phyloP scores from a whole-genome alignment of 805 yeast genomes.

The Wickerhamomyces bovis region DNA sequence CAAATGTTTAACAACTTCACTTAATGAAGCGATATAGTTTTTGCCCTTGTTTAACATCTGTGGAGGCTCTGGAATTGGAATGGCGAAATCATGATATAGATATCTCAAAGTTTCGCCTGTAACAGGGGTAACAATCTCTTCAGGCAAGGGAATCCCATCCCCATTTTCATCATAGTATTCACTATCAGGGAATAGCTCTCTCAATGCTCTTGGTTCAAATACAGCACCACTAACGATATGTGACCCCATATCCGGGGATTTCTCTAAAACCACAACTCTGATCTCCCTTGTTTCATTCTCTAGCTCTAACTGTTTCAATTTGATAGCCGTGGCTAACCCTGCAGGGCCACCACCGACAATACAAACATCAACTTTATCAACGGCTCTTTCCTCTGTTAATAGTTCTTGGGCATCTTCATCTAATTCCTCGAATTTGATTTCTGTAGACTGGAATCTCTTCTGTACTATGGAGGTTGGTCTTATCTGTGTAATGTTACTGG shows the following conservation, averaged over 20 bases:
- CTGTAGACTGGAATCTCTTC: conserved; percentile 14
- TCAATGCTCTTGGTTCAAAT: conserved; percentile 80
- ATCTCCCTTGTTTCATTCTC: conserved; percentile 58
- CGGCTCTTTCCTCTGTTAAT: conserved; percentile 62
- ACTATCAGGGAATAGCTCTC: conserved; percentile 74
- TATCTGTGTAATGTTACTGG: background rate
- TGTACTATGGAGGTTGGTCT: background rate
- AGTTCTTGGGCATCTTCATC: conserved; percentile 40
- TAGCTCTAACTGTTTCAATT: conserved; percentile 75
- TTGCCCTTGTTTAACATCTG: conserved; percentile 76
- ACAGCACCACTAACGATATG: conserved; percentile 94
- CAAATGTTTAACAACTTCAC: conserved; percentile 73
- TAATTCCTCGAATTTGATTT: conserved; percentile 23
- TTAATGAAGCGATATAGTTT: conserved; percentile 80
- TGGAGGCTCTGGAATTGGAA: conserved; percentile 89
- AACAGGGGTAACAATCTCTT: conserved; percentile 69
- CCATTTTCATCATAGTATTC: conserved; percentile 46
- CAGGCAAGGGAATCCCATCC: conserved; percentile 69
- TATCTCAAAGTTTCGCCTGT: conserved; percentile 68
- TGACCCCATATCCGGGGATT: conserved; percentile 88
- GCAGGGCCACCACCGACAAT: conserved; percentile 99
- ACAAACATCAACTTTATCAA: conserved; percentile 87
- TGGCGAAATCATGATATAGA: conserved; percentile 51
- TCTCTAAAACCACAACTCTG: conserved; percentile 85
- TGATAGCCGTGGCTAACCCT: conserved; percentile 90